Conservation (phyloP, 768 basidiomycete species). For the Pilatotrama ljubarskyi region DNA sequence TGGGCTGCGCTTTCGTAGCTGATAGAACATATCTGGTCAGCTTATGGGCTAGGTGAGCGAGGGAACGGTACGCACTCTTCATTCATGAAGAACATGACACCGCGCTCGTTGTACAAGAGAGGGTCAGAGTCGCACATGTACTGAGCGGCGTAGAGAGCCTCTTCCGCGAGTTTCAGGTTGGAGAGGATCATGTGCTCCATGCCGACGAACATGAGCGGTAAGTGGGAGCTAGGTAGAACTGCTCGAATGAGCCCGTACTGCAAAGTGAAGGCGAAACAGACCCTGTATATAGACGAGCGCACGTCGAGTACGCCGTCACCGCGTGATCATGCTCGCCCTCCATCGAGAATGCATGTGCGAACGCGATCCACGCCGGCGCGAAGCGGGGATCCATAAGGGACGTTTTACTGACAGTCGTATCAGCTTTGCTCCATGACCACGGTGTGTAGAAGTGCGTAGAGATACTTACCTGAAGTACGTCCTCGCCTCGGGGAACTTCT, state of each 20-base stretch:
- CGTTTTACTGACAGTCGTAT: slow-evolving; percentile 67
- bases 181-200: slow-evolving; percentile 97
- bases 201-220: slow-evolving; percentile 93
- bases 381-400: slow-evolving; percentile 96
- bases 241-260: neutral
- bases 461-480: slow-evolving; percentile 97
- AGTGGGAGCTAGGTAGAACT: slow-evolving; percentile 72
- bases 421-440: neutral
- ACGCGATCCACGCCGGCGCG: slow-evolving; percentile 96
- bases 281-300: slow-evolving; percentile 94
- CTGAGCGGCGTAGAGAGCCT: slow-evolving; percentile 82
- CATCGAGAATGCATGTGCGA: slow-evolving; percentile 94
- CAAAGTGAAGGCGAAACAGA: slow-evolving; percentile 36
- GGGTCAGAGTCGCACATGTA: slow-evolving; percentile 87
- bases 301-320: slow-evolving; percentile 97
- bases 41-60: neutral
- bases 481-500: slow-evolving; percentile 88
- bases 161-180: slow-evolving; percentile 79
- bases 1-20: slow-evolving; percentile 75
- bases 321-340: slow-evolving; percentile 99
- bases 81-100: slow-evolving; percentile 88
- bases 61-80: slow-evolving; percentile 57
- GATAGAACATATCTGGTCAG: neutral
- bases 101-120: slow-evolving; percentile 86
- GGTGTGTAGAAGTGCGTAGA: slow-evolving; percentile 16